These are phyloP conservation scores for Craspedostauros australis DNA, from an alignment of 108 stramenopile species.

Conservation along the genomic window DNA sequence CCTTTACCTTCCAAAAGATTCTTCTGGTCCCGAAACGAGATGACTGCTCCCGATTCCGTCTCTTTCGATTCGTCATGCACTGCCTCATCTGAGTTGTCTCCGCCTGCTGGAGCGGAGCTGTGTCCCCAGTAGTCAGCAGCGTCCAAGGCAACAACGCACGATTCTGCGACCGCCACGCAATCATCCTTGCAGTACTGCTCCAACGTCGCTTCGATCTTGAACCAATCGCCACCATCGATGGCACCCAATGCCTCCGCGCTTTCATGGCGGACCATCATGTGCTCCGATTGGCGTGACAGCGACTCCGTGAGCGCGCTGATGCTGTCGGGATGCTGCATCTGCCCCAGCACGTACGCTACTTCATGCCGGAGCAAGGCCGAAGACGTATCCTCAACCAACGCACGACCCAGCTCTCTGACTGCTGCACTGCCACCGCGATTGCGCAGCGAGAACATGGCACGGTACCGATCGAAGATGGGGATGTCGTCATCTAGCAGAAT, in stretches of 20 bases:
- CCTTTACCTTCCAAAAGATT: slow-evolving; percentile 4
- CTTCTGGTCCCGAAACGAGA: slow-evolving; percentile 27
- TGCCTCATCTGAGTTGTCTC: slow-evolving; percentile 4
- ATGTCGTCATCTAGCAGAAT: slow-evolving; percentile 54
- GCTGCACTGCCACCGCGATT: slow-evolving; percentile 83
- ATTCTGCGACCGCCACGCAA: slow-evolving; percentile 73
- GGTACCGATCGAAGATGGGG: slow-evolving; percentile 90
- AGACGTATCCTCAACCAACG: slow-evolving; percentile 60
- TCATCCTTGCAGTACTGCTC: slow-evolving; percentile 70
- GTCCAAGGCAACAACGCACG: slow-evolving; percentile 93
- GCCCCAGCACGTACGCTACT: slow-evolving; percentile 98
- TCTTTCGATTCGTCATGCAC: not conserved
- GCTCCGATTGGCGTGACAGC: slow-evolving; percentile 73
- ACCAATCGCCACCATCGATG: slow-evolving; percentile 77
- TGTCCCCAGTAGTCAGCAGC: slow-evolving; percentile 95
- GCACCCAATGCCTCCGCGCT: slow-evolving; percentile 99
- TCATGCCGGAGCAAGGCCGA: slow-evolving; percentile 95
- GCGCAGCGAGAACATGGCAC: slow-evolving; percentile 97
- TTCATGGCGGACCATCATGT: slow-evolving; percentile 96
- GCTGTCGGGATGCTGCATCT: slow-evolving; percentile 86
- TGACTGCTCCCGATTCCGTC: not conserved
- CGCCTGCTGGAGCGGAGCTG: not conserved
- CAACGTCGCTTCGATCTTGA: slow-evolving; percentile 67
- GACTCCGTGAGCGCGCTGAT: slow-evolving; percentile 67
- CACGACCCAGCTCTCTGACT: slow-evolving; percentile 74